Evolutionary conservation across 2,329 filamentous ascomycete species (phyloP).

Genomic region (Trichoderma koningiopsis): DNA sequence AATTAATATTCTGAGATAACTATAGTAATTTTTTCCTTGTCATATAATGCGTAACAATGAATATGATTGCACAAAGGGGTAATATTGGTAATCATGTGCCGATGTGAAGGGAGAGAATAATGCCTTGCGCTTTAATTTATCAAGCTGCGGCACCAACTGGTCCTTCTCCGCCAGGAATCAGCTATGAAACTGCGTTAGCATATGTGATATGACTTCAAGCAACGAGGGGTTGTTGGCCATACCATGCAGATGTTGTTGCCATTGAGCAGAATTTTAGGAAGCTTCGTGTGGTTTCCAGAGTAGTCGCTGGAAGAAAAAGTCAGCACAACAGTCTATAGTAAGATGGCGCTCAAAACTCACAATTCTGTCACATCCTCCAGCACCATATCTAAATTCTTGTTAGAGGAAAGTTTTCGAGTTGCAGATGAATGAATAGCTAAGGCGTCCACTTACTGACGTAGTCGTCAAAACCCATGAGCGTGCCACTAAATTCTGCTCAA

Average conservation of each 20-base stretch:
- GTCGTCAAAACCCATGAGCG: constrained; percentile 93
- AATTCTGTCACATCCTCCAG: constrained; percentile 96
- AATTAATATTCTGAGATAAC: neutral
- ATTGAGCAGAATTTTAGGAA: constrained; percentile 93
- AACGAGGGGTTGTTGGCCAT: constrained; percentile 36
- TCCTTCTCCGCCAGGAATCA: constrained; percentile 78
- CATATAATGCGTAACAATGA: neutral
- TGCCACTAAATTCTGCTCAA: constrained; percentile 84
- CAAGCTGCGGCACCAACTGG: constrained; percentile 47
- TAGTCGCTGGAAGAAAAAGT: constrained; percentile 72
- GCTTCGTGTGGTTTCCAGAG: constrained; percentile 80
- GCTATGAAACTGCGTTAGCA: constrained; percentile 47
- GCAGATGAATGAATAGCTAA: neutral
- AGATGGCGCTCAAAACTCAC: constrained; percentile 53
- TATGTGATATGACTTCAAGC: too few relatives aligned
- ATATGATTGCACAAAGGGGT: neutral
- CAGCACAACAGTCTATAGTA: neutral
- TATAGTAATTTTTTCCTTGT: neutral
- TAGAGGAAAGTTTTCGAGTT: neutral
- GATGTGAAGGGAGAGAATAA: constrained; percentile 23
- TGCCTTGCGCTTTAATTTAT: neutral
- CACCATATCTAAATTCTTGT: constrained; percentile 78
- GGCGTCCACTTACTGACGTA: constrained; percentile 85
- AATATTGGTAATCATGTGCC: neutral
- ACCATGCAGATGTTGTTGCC: constrained; percentile 99